A percentile compares a stretch with the other conserved stretches of the same genome.
Conservation (phyloP, 2,329 filamentous ascomycete genomes). For the Emergomyces pasteurianus region DNA sequence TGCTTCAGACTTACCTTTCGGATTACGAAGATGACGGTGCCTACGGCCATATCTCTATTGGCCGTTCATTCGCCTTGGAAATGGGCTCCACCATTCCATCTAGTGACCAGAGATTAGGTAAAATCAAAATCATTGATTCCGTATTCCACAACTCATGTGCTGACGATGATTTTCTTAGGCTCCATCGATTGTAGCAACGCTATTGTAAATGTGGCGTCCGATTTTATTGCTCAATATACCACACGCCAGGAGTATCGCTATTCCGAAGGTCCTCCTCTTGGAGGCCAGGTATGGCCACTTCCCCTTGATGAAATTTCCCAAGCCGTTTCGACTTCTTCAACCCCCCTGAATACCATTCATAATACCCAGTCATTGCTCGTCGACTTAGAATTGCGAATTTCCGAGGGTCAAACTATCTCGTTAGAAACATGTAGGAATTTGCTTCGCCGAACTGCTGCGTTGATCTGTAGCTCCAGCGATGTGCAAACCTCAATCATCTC, state of each 20-base stretch:
- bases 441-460: conserved; percentile 69
- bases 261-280: conserved; percentile 50
- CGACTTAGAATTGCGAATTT: conserved; percentile 31
- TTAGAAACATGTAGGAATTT: conserved; percentile 68
- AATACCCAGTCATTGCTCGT: conserved; percentile 5
- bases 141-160: conserved; percentile 3
- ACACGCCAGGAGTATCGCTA: conserved; percentile 92
- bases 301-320: background rate
- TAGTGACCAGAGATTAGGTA: conserved; percentile 69
- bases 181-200: conserved; percentile 65
- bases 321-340: background rate
- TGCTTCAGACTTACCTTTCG: conserved; percentile 91
- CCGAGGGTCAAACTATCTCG: conserved; percentile 56
- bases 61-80: conserved; percentile 85
- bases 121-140: background rate
- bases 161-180: conserved; percentile 16
- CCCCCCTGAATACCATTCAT: conserved; percentile 1
- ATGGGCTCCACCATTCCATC: conserved; percentile 78
- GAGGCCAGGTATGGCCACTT: conserved; percentile 2
- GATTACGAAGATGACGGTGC: conserved; percentile 85
- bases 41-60: conserved; percentile 84
- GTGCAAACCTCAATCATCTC: conserved; percentile 71
- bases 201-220: conserved; percentile 80
- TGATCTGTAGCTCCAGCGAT: conserved; percentile 66
- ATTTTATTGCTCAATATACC: conserved; percentile 95